Evolutionary conservation across 2,329 filamentous ascomycete genomes (phyloP).

Genomic region (Curvularia sp.): DNA sequence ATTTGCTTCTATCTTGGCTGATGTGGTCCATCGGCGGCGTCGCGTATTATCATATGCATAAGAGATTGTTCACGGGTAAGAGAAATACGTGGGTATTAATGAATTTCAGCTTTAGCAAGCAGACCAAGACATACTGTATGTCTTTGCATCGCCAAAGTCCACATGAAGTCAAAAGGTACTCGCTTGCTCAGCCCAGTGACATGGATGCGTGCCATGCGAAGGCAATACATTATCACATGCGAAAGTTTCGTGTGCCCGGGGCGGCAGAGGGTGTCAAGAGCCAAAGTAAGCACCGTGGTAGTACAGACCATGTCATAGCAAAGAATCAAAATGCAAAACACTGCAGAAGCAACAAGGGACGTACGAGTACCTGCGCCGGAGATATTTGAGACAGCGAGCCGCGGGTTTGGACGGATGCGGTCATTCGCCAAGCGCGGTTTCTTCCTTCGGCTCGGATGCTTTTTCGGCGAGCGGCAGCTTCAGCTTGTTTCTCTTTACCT

Average conservation of each 20-base stretch:
- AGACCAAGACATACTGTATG: background rate
- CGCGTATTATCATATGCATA: background rate
- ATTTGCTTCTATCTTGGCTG: no score
- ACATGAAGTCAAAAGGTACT: background rate
- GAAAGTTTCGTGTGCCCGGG: background rate
- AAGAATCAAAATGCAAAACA: background rate
- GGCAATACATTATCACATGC: constrained; percentile 5
- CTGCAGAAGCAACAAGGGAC: background rate
- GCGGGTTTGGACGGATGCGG: constrained; percentile 34
- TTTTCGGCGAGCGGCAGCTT: constrained; percentile 45
- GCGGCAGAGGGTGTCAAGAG: background rate
- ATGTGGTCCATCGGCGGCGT: no score
- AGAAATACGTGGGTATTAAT: background rate
- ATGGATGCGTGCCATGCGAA: background rate
- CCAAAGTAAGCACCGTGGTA: background rate
- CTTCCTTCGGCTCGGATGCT: constrained; percentile 35
- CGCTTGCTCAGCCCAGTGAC: background rate
- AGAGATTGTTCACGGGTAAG: background rate
- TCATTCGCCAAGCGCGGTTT: constrained; percentile 40
- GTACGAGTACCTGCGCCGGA: constrained; percentile 1
- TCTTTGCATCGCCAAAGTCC: background rate
- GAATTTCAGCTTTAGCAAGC: background rate
- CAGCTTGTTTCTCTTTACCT: constrained; percentile 41
- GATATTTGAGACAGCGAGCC: constrained; percentile 18
- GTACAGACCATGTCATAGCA: background rate